Evolutionary conservation across 805 yeast genomes (phyloP).

Genomic region (Teunomyces pallodes): DNA sequence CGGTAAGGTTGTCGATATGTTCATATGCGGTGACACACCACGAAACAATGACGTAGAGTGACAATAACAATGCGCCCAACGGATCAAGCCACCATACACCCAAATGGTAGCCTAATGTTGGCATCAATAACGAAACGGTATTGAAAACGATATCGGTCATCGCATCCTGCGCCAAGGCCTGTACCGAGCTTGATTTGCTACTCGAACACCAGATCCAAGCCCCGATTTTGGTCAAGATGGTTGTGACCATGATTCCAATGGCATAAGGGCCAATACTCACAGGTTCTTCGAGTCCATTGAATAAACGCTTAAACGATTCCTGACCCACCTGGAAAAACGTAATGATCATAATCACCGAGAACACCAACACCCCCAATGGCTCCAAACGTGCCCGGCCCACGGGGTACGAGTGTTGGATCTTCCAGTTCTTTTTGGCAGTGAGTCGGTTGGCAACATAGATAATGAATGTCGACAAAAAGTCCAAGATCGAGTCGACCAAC

Average conservation of each 20-base stretch:
- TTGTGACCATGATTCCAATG: conserved; percentile 56
- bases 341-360: conserved; percentile 66
- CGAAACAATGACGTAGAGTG: conserved; percentile 57
- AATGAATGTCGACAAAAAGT: conserved; percentile 70
- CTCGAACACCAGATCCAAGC: conserved; percentile 65
- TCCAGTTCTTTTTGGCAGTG: conserved; percentile 46
- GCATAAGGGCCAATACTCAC: conserved; percentile 53
- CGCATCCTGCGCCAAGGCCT: conserved; percentile 82
- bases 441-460: conserved; percentile 59
- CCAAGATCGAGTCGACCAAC: conserved; percentile 68
- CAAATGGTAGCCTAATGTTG: conserved; percentile 53
- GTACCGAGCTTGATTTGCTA: conserved; percentile 63
- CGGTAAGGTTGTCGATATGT: conserved; percentile 73
- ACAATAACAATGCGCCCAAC: conserved; percentile 63
- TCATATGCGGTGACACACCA: conserved; percentile 68
- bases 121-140: conserved; percentile 67
- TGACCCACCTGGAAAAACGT: conserved; percentile 72
- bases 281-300: conserved; percentile 30
- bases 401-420: conserved; percentile 51
- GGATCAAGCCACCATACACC: conserved; percentile 73
- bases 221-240: conserved; percentile 56
- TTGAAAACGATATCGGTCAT: conserved; percentile 75
- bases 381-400: conserved; percentile 72
- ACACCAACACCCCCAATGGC: conserved; percentile 75
- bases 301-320: conserved; percentile 52